Percentiles rank a stretch among this genome's conserved stretches.
phyloP scores from a whole-genome alignment of 352 stramenopile genomes.

The Phytopythium oedochilum region DNA sequence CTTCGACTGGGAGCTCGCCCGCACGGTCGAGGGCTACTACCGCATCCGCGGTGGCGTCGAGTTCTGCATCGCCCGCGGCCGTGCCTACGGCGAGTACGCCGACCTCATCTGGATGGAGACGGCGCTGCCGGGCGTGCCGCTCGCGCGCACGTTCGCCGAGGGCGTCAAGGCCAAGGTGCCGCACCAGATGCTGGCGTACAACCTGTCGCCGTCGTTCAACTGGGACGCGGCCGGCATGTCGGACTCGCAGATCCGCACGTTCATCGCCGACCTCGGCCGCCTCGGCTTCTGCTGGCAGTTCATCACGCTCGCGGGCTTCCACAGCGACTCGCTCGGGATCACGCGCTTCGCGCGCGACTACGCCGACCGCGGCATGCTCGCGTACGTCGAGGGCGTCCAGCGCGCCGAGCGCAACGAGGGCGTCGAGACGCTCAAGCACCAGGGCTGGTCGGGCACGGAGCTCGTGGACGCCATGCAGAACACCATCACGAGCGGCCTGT shows the following conservation, averaged over 20 bases:
- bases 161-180: conserved; percentile 90
- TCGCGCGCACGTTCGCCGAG: conserved; percentile 93
- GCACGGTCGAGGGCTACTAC: conserved; percentile 98
- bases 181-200: conserved; percentile 98
- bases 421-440: conserved; percentile 97
- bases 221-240: conserved; percentile 97
- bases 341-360: conserved; percentile 92
- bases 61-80: conserved; percentile 95
- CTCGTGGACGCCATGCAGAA: conserved; percentile 96
- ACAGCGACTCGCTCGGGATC: conserved; percentile 96
- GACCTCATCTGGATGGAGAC: conserved; percentile 99
- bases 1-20: conserved; percentile 96
- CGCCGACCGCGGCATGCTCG: conserved; percentile 90
- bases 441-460: conserved; percentile 97
- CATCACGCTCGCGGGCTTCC: conserved; percentile 98
- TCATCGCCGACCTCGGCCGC: conserved; percentile 94
- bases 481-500: conserved; percentile 93
- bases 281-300: conserved; percentile 99
- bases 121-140: conserved; percentile 90
- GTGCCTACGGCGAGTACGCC: conserved; percentile 93
- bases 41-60: conserved; percentile 93
- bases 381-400: conserved; percentile 97
- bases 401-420: conserved; percentile 92
- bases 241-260: conserved; percentile 91
- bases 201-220: conserved; percentile 98